Evolutionary conservation across 768 basidiomycete genomes (phyloP), one percentile per base, ranked within the genome.

Genomic region (Russula sp.): DNA sequence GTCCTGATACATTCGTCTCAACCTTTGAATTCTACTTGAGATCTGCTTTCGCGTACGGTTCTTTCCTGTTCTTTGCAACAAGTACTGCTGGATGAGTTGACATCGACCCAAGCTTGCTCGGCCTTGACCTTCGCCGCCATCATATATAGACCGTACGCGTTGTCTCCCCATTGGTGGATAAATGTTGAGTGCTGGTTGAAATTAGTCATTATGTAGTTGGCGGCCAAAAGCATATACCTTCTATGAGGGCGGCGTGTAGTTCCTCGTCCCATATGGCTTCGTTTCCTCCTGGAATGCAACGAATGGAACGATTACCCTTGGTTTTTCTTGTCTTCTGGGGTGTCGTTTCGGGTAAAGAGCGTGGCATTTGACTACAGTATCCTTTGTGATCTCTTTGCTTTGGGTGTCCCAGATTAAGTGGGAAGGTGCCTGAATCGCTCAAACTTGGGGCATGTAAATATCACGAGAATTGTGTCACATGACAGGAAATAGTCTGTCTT

Each of bases 11-110:
- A 71, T 71, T 40, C 74, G 77, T 58, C 78, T 76, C 16, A 77
- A 57, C 55, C 77, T 68, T 67, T 77, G 76, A 52, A 77, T 71
- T 44, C 78, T 77, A 64, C 76, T 77, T 28, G 76, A 78, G 36
- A 77, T 77, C 62, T 77, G 76, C 67, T 77, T 77, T 61, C 76
- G 70, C 42, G 76, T 76, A 18, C 76, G 75, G 62, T 70, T 75
- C 65, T 72, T 77, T 16, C 76, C 76, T 16, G 76, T 77, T 63
- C 75, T 76, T 53, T 77, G 73, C 26, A 75, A 61, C 36, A 77
- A 71, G 51, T 78, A 77, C 0, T 75, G 75, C 34, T 78, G 76
- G 38, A 77, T 78, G 24, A 77, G 72, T 64, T 77, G 76, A 66
- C 77, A 77, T 22, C 76, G 76, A 57, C 76, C 76, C 61, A 78